These are phyloP conservation scores for Oryza australiensis DNA, from an alignment of 176 grass and related monocot species.

Conservation along the genomic window DNA sequence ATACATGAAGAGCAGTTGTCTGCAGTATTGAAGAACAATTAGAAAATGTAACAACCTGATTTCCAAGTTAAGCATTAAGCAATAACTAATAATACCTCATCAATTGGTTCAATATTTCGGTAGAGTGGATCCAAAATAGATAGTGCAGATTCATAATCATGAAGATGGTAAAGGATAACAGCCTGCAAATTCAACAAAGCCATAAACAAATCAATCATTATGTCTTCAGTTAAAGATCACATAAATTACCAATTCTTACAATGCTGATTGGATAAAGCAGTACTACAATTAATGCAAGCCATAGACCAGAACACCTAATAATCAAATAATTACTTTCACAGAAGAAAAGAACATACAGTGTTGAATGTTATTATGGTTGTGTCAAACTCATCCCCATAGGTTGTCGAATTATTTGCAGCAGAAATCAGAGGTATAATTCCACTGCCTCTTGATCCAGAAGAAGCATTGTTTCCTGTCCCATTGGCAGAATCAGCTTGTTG, in stretches of 20 bases:
- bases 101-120: conserved; percentile 71
- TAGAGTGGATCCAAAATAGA: conserved; percentile 67
- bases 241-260: conserved; percentile 3
- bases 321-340: conserved; percentile 20
- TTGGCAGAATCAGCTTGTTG: conserved; percentile 70
- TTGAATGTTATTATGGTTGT: conserved; percentile 84
- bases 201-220: conserved; percentile 19
- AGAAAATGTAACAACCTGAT: conserved; percentile 17
- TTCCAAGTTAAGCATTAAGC: neutral
- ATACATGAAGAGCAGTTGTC: conserved; percentile 83
- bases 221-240: conserved; percentile 31
- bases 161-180: conserved; percentile 75
- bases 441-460: conserved; percentile 56
- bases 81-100: conserved; percentile 60
- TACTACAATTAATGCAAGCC: conserved; percentile 5
- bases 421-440: conserved; percentile 53
- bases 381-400: conserved; percentile 79
- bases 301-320: conserved; percentile 11
- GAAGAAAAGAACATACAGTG: conserved; percentile 64
- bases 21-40: conserved; percentile 41
- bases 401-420: conserved; percentile 53
- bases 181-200: conserved; percentile 58
- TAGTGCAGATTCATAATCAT: conserved; percentile 64
- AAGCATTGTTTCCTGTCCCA: conserved; percentile 42
- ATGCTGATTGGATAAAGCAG: conserved; percentile 9